Evolutionary conservation across 495 filamentous ascomycete genomes (phyloP).

Genomic region (Penicillium argentinense): DNA sequence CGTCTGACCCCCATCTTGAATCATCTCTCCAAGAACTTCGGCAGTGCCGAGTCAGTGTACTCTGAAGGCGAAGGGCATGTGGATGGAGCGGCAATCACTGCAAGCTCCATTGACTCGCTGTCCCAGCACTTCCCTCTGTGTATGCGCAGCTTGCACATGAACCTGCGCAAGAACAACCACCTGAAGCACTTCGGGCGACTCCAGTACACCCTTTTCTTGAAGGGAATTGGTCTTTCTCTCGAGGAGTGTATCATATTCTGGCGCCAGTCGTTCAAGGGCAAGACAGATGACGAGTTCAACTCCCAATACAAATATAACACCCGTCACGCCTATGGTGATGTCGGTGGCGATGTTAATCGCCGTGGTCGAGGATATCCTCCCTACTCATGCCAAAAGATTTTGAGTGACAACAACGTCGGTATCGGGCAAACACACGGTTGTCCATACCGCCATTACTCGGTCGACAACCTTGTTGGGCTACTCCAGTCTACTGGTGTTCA

Average conservation of each 20-base stretch:
- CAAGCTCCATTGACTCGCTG: slow-evolving; percentile 77
- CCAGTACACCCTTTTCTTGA: slow-evolving; percentile 96
- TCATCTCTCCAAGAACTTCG: slow-evolving; percentile 90
- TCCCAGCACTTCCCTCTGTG: slow-evolving; percentile 88
- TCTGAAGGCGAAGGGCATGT: slow-evolving; percentile 56
- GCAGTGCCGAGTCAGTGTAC: slow-evolving; percentile 82
- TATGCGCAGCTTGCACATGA: slow-evolving; percentile 86
- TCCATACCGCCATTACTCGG: slow-evolving; percentile 87
- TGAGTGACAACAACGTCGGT: slow-evolving; percentile 80
- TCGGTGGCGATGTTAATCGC: slow-evolving; percentile 87
- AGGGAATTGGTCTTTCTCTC: slow-evolving; percentile 88
- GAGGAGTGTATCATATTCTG: slow-evolving; percentile 96
- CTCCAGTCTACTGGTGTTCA: slow-evolving; percentile 73
- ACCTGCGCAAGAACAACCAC: slow-evolving; percentile 78
- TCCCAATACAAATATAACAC: slow-evolving; percentile 97
- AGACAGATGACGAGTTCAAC: slow-evolving; percentile 89
- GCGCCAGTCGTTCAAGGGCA: slow-evolving; percentile 77
- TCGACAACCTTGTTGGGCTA: slow-evolving; percentile 77
- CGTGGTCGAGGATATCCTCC: slow-evolving; percentile 84
- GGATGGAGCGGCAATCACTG: slow-evolving; percentile 71
- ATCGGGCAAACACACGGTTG: slow-evolving; percentile 89
- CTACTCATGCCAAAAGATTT: slow-evolving; percentile 90
- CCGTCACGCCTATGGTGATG: slow-evolving; percentile 89
- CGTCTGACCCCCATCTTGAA: slow-evolving; percentile 89
- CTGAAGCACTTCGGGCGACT: slow-evolving; percentile 92